Evolutionary conservation across 148 eudicot genomes (phyloP).

Genomic region (Polygonum maritimum): DNA sequence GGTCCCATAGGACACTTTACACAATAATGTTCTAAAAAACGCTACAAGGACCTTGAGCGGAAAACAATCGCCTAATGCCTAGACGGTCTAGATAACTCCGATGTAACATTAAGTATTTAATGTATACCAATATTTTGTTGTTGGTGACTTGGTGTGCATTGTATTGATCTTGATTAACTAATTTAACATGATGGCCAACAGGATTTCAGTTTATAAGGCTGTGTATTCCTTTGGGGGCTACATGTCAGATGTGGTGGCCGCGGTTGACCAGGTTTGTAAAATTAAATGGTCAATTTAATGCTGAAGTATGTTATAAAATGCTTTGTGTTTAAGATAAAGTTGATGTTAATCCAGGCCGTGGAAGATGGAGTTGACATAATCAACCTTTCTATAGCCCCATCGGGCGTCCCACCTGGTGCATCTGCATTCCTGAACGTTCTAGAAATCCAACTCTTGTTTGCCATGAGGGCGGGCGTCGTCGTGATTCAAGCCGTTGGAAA

Average conservation of each 20-base stretch:
- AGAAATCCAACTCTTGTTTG: conserved; percentile 49
- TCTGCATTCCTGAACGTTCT: conserved; percentile 48
- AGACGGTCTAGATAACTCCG: too few relatives aligned
- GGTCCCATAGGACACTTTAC: too few relatives aligned
- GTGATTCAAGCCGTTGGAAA: conserved; percentile 67
- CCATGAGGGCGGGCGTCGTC: conserved; percentile 60
- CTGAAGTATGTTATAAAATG: not conserved
- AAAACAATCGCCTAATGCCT: too few relatives aligned
- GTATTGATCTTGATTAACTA: not conserved
- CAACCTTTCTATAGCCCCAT: conserved; percentile 62
- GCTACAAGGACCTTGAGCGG: too few relatives aligned
- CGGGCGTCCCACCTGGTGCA: conserved; percentile 56
- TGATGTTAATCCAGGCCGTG: conserved; percentile 31
- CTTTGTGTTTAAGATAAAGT: not conserved
- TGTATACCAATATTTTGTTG: not conserved
- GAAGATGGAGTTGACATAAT: conserved; percentile 64
- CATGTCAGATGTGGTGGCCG: conserved; percentile 73
- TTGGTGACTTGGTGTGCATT: not conserved
- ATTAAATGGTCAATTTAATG: not conserved
- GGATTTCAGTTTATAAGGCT: conserved; percentile 73
- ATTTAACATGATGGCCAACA: not conserved
- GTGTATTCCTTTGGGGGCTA: conserved; percentile 58
- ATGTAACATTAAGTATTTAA: too few relatives aligned
- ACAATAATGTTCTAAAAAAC: too few relatives aligned
- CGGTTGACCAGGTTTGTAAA: conserved; percentile 52